Percentiles rank a stretch among this genome's conserved stretches.
These are phyloP conservation scores for Annulohypoxylon truncatum DNA, from an alignment of 2,329 filamentous ascomycete species.

Conservation along the genomic window DNA sequence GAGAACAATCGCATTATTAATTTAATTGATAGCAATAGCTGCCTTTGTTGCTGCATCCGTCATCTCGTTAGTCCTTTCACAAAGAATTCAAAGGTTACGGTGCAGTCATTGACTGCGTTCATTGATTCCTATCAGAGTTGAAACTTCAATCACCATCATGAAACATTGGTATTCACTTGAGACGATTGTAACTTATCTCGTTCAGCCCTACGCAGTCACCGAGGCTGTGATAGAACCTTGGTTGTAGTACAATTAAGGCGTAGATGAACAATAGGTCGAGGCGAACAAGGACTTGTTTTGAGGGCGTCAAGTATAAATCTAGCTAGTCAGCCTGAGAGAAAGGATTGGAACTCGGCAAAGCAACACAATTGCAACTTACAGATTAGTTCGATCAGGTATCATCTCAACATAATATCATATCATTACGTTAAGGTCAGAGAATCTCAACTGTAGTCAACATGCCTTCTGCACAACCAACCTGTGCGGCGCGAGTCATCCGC, in stretches of 20 bases:
- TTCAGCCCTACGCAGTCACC: background rate
- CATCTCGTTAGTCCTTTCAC: background rate
- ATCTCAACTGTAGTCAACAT: slow-evolving; percentile 1
- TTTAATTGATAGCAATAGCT: background rate
- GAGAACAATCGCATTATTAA: background rate
- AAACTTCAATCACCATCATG: background rate
- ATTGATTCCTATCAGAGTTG: background rate
- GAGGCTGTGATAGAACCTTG: background rate
- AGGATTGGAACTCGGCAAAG: background rate
- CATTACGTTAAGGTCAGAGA: background rate
- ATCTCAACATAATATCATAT: background rate
- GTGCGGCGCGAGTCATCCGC: slow-evolving; percentile 39
- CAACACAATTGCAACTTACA: background rate
- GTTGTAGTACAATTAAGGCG: background rate
- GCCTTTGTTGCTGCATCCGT: slow-evolving; percentile 32
- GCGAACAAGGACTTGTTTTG: slow-evolving; percentile 1
- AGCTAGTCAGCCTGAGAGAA: background rate
- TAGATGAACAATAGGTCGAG: background rate
- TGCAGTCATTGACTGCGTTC: background rate
- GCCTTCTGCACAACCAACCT: slow-evolving; percentile 30
- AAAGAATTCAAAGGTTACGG: slow-evolving; percentile 12
- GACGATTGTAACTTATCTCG: background rate
- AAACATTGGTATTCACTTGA: background rate
- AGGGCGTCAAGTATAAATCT: background rate
- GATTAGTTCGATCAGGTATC: background rate